Evolutionary conservation across 2,329 filamentous ascomycete species (phyloP), one percentile per base, ranked within the genome.

Genomic region (Knoxdaviesia capensis): DNA sequence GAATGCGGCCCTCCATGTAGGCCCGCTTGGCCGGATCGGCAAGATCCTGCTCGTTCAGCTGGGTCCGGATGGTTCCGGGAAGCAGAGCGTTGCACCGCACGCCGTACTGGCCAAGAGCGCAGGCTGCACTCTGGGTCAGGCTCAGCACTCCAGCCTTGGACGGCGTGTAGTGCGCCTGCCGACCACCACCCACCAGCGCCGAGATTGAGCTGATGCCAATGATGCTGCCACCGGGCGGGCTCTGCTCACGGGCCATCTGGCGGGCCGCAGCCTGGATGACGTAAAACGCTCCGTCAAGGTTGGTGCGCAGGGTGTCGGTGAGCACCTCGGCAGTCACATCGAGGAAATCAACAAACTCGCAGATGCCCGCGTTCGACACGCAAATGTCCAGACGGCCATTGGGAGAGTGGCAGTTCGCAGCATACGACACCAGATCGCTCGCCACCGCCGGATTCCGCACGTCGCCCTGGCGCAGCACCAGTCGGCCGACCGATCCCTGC

Each of bases 211-310:
- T 78, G 35, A 87, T 66, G 42, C 72, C 80, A 48, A 86, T 88
- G 52, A 94, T 90, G 51, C 74, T 78, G 33, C 86, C 86, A 10
- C 85, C 83, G 0, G 71, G 58, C 0, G 77, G 74, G 2, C 65
- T 62, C 51, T 82, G 68, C 31, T 54, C 49, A 33, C 59, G 60
- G 0, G 79, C 76, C 80, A 94, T 90, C 56, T 90, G 83, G 3
- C 77, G 71, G 1, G 83, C 85, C 2, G 84, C 86, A 0, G 85
- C 82, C 64, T 93, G 86, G 28, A 81, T 78, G 34, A 82, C 70
- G 62, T 86, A 87, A 63, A 92, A 93, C n/a, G 85, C 81, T 38
- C 86, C 86, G 49, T 79, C 76, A 49, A 94, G 74, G 60, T 94
- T 94, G 40, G 82, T 88, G 34, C 71, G 65, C 36, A 92, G 65